Conservation (phyloP, 2,329 filamentous ascomycete genomes). For the Beauveria asiatica region DNA sequence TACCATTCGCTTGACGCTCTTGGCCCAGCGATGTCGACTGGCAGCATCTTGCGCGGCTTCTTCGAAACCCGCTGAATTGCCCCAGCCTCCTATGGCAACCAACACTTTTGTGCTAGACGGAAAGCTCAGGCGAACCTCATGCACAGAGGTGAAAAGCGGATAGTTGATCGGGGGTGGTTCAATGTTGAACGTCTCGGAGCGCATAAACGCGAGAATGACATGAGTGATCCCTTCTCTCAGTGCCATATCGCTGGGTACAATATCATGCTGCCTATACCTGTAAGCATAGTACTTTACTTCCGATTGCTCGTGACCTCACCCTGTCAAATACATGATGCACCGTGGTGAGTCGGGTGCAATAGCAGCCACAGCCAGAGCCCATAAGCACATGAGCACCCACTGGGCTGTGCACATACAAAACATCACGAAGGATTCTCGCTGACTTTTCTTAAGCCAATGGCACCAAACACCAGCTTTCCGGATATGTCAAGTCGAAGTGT, state of each 20-base stretch:
- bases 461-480: no score
- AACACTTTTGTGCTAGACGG: slow-evolving; percentile 49
- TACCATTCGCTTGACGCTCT: slow-evolving; percentile 57
- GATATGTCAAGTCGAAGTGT: no score
- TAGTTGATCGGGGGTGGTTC: slow-evolving; percentile 28
- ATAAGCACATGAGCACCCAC: background rate
- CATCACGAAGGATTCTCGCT: background rate
- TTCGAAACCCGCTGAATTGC: slow-evolving; percentile 56
- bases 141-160: slow-evolving; percentile 46
- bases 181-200: slow-evolving; percentile 42
- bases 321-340: slow-evolving; percentile 37
- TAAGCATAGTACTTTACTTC: background rate
- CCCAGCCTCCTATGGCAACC: slow-evolving; percentile 70
- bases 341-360: background rate
- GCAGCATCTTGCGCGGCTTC: slow-evolving; percentile 42
- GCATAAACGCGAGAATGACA: slow-evolving; percentile 50
- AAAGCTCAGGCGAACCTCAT: slow-evolving; percentile 39
- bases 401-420: background rate
- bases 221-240: slow-evolving; percentile 42
- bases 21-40: slow-evolving; percentile 50
- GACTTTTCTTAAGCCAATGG: no score
- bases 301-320: slow-evolving; percentile 23
- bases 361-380: background rate
- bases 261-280: slow-evolving; percentile 36
- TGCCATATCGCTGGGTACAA: slow-evolving; percentile 27